phyloP scores from a whole-genome alignment of 306 rosid species.

The Acacia crassicarpa region DNA sequence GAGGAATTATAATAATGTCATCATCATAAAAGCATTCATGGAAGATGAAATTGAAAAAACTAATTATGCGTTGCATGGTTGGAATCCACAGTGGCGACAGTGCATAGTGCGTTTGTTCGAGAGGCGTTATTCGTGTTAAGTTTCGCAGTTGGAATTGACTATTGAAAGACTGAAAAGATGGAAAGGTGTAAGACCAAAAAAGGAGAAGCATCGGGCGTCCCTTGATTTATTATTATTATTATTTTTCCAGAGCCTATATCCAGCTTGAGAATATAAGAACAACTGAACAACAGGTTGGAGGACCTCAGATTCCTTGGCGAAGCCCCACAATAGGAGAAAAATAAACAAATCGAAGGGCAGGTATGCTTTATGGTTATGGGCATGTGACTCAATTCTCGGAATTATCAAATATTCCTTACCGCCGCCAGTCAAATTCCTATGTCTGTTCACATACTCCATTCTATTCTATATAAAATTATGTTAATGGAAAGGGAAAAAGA shows the following conservation, averaged over 20 bases:
- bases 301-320: not conserved
- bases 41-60: not conserved
- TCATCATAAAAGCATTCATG: not conserved
- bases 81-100: conserved; percentile 38
- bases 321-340: not conserved
- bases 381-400: not conserved
- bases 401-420: not conserved
- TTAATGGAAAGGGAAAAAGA: no score
- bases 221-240: no score
- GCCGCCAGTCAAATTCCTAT: not conserved
- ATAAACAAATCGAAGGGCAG: not conserved
- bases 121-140: not conserved
- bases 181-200: not conserved
- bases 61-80: conserved; percentile 27
- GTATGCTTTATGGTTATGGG: not conserved
- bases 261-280: not conserved
- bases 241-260: not conserved
- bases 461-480: no score
- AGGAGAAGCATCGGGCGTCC: not conserved
- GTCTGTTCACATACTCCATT: not conserved
- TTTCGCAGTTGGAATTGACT: not conserved
- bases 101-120: conserved; percentile 2
- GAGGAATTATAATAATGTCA: not conserved
- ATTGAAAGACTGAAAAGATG: not conserved
- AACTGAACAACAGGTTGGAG: not conserved